Conservation (phyloP, 2,329 filamentous ascomycete species). For the Fusarium falciforme region DNA sequence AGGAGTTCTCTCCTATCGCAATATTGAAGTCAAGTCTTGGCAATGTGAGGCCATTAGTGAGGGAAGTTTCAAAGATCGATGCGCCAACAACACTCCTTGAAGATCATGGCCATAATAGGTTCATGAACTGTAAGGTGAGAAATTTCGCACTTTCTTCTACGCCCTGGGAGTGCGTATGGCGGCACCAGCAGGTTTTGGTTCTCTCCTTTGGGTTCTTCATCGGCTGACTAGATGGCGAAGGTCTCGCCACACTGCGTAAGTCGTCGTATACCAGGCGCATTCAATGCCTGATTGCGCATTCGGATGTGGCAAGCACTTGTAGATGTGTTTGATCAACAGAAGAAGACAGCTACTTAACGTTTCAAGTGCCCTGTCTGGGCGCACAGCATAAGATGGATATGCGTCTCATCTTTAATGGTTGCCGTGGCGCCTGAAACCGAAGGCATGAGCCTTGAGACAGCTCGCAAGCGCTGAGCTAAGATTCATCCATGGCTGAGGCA, state of each 20-base stretch:
- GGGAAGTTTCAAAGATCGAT: neutral
- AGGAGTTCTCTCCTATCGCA: neutral
- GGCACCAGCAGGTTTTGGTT: neutral
- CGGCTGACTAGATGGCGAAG: neutral
- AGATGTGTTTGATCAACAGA: neutral
- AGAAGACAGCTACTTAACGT: neutral
- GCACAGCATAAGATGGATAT: neutral
- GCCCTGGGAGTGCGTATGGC: neutral
- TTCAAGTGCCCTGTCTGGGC: neutral
- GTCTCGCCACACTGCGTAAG: neutral
- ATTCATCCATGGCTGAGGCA: neutral
- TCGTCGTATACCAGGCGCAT: neutral
- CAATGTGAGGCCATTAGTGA: neutral
- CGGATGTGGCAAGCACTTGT: neutral
- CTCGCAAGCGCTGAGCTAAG: neutral
- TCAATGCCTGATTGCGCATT: neutral
- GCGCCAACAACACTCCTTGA: no score
- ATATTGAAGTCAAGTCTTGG: neutral
- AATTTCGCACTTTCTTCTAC: neutral
- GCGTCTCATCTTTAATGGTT: neutral
- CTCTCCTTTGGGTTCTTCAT: neutral
- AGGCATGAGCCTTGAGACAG: neutral
- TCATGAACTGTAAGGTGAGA: neutral
- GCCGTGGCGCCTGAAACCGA: neutral
- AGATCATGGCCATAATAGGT: neutral